Base-by-base conservation (phyloP, 176 grass and related monocot genomes). In the Guadua angustifolia region DNA sequence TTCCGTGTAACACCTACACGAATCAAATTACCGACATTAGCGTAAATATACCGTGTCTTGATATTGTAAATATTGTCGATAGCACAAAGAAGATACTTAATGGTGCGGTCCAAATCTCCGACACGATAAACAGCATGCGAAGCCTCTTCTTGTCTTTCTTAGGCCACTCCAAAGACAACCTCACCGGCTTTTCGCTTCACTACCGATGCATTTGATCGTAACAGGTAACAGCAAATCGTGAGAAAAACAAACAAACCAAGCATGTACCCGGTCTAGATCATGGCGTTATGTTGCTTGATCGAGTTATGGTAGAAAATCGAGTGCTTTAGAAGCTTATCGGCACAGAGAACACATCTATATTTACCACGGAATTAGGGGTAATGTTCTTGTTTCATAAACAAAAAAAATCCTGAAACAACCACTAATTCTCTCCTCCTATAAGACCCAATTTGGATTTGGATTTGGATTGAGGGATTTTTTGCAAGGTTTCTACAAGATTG, bases 51-150 rank as follows among this genome's bases (percentile, higher is more conserved):
- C n/a, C n/a, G n/a, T n/a, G n/a, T n/a, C n/a, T n/a, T n/a, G n/a
- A n/a, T n/a, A n/a, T n/a, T n/a, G n/a, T n/a, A n/a, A n/a, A n/a
- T n/a, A n/a, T n/a, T n/a, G 56, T 7, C 56, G 26, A 69, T 19
- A 69, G 15, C 47, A 67, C 5, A n/a, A n/a, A 71, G 15, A 2
- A 69, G 22, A 70, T 89, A 99, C 96, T 94, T 92, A 66, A 95
- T 99, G 19, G 93, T 94, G 21, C 78, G 60, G 57, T 99, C 96
- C 73, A 99, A 77, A 86, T 99, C 80, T n/a, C 93, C 96, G 32
- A 99, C 96, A 90, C 93, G 93, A 71, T 92, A 99, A 84, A 99
- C 96, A 32, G 91, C 96, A 68, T 99, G 96, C 67, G 79, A 67
- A 99, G 73, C 63, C 86, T 88, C 68, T 85, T 92, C 64, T 90